Evolutionary conservation across 805 yeast genomes (phyloP), one percentile per base, ranked within the genome.

Genomic region (Lachancea sp.): DNA sequence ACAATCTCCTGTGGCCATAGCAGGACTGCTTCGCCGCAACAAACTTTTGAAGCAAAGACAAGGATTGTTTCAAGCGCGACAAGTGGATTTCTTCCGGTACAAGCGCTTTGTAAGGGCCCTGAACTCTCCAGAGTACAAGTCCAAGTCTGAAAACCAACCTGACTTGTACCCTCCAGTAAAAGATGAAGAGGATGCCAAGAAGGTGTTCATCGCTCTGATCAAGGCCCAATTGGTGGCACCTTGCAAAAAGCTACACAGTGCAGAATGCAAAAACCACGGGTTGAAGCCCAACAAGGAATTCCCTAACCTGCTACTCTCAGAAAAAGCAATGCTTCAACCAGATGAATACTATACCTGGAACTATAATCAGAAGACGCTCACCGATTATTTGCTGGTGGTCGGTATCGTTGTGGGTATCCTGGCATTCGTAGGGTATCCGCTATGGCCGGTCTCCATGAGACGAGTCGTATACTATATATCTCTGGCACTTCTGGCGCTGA

Each of bases 371-470:
- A 75, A 83, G 44, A 68, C 75, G 19, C 45, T 76, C 25, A 71
- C 68, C 29, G 74, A 71, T 29, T 56, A 67, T 26, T 44, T 63
- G 37, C 56, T 56, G 34, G 68, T 64, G 11, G 38, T 61, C 8
- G 70, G 66, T 26, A 58, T 77, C 34, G 58, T 78, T 31, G 78
- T 78, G 51, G 81, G 85, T 6, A 72, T 80, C 2, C 70, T 83
- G 48, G 80, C 83, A 20, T 64, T 90, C 16, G 75, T 74, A 5
- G 81, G 75, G 17, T 92, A 87, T 79, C 98, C 97, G 47, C 72
- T 92, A 55, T 92, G 98, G 98, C 98, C 98, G 20, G 56, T 69
- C 26, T 77, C 81, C 63, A 79, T 92, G 92, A 80, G 95, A 60
- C 72, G 72, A 41, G 94, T 92, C 31, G 96, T 86, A 23, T 92